Conservation (phyloP, 2,329 filamentous ascomycete genomes). For the Fusarium miscanthi region DNA sequence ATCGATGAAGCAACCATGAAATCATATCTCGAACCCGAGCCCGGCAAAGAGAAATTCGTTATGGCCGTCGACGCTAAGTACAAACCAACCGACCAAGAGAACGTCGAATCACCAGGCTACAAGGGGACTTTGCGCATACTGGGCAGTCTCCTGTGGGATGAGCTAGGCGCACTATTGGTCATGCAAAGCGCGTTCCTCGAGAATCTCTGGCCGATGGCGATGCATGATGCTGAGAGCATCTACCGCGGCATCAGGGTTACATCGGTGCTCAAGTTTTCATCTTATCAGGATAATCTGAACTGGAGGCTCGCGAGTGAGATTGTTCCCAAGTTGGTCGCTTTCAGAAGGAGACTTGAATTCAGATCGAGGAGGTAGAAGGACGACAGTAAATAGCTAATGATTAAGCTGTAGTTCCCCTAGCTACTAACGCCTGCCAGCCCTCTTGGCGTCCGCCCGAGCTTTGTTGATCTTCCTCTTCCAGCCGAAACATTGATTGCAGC, state of each 20-base stretch:
- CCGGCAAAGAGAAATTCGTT: constrained; percentile 23
- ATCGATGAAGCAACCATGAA: constrained; percentile 42
- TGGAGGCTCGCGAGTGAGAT: constrained; percentile 17
- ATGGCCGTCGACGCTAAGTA: constrained; percentile 27
- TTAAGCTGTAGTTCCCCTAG: accelerated
- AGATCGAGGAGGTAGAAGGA: not conserved
- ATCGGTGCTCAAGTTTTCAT: constrained; percentile 11
- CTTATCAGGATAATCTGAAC: not conserved
- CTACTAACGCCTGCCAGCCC: accelerated
- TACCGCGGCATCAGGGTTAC: constrained; percentile 30
- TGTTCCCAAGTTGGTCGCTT: not conserved
- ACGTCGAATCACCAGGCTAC: constrained; percentile 32
- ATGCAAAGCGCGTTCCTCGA: constrained; percentile 25
- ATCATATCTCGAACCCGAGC: constrained; percentile 36
- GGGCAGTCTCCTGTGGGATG: constrained; percentile 43
- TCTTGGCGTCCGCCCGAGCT: accelerated
- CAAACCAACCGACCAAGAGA: not conserved
- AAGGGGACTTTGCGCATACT: constrained; percentile 35
- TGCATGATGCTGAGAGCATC: constrained; percentile 24
- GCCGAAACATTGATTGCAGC: not conserved
- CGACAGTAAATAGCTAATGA: accelerated
- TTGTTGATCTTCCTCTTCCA: not conserved
- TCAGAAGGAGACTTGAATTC: accelerated
- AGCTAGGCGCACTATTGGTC: constrained; percentile 48
- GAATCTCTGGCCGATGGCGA: constrained; percentile 40